Percentiles rank a stretch among this genome's conserved stretches.
These are phyloP conservation scores for Fusarium goolgardi DNA, from an alignment of 2,329 filamentous ascomycete genomes.

Conservation along the genomic window DNA sequence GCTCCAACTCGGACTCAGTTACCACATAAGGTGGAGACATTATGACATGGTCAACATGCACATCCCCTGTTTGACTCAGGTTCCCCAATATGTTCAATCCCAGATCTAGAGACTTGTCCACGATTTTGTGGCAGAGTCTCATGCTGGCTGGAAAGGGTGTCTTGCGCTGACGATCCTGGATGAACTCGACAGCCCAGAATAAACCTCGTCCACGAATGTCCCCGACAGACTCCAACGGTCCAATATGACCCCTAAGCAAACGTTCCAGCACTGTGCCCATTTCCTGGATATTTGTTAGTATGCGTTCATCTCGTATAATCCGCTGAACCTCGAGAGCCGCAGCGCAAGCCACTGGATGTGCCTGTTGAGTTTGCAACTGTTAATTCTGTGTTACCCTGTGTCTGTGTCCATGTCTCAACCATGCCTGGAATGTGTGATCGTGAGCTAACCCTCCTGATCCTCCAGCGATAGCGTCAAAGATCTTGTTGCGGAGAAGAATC, in stretches of 20 bases:
- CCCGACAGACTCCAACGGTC: not conserved
- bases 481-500: slow-evolving; percentile 10
- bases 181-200: slow-evolving; percentile 12
- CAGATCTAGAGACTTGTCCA: not conserved
- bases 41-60: slow-evolving; percentile 14
- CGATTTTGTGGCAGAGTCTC: slow-evolving; percentile 5
- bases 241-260: not conserved
- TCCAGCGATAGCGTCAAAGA: slow-evolving; percentile 1
- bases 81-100: slow-evolving; percentile 10
- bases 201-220: slow-evolving; percentile 12
- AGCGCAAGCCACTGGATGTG: slow-evolving; percentile 9
- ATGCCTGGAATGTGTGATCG: slow-evolving; percentile 9
- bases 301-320: slow-evolving; percentile 2
- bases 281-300: not conserved
- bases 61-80: not conserved
- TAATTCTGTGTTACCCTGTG: not conserved
- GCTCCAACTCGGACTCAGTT: not conserved
- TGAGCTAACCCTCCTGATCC: slow-evolving; percentile 2
- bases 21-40: slow-evolving; percentile 8
- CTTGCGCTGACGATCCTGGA: not conserved
- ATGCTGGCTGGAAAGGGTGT: slow-evolving; percentile 1
- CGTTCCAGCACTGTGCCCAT: not conserved
- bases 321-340: slow-evolving; percentile 3
- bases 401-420: not conserved
- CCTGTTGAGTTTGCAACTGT: not conserved